Base-by-base conservation (phyloP, 805 yeast species). In the Pichia paraexigua region DNA sequence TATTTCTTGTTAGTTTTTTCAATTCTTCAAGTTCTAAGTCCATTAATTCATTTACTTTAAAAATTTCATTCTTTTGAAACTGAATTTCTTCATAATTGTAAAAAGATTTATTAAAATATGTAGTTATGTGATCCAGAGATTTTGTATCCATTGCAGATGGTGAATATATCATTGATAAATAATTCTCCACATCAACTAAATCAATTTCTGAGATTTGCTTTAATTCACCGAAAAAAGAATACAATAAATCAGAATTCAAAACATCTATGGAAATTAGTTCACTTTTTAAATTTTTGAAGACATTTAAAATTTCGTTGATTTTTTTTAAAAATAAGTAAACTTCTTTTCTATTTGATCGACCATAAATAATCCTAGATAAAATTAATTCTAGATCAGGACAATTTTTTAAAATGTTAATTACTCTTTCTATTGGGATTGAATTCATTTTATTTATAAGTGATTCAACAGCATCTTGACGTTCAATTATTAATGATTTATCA, bases 401-500 rank as follows among this genome's bases (percentile, higher is more conserved):
- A 11, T 61, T 54, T 30, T 60, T 53, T 54, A 77, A 49, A 12
- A 67, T 43, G 11, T 56, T 54, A 10, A 56, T 35, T 2, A 71
- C 51, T 17, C 55, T 47, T 42, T 68, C 72, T 20, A 72, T 65
- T 53, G 61, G 66, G 39, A 74, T 63, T 6, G 70, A 63, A 32
- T 68, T 71, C 53, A 72, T 72, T 18, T 69, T 65, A 6, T 64
- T 63, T 1, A 68, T 69, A 5, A 83, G 63, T 51, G 77, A 75
- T 22, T 73, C 75, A 6, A 83, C 75, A 0, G 95, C 89, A 41
- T 77, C 77, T 0, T 77, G 68, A 25, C 99, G 73, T n/a, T 73
- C 72, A 50, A 76, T 73, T 2, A 94, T 85, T 10, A 68, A 68
- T 1, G 68, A 72, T 30, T 72, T 69, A 43, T 80, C 73, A 0